Evolutionary conservation across 805 yeast species (phyloP).

Genomic region (Maudiozyma serrabonitensis): DNA sequence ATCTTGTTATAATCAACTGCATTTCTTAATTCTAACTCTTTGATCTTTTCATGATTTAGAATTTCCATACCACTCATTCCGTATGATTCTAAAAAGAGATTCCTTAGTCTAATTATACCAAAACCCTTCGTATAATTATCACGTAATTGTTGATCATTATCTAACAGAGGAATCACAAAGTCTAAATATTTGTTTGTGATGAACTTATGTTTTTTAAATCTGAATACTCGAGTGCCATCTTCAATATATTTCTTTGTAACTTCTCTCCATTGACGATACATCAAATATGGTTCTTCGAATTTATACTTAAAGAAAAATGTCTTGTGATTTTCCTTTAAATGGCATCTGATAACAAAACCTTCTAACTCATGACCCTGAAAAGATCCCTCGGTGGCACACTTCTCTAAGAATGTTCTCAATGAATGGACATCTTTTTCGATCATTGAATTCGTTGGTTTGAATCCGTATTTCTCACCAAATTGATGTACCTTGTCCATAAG

Average conservation of each 20-base stretch:
- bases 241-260: conserved; percentile 54
- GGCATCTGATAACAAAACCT: conserved; percentile 85
- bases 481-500: conserved; percentile 48
- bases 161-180: conserved; percentile 51
- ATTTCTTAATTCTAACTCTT: conserved; percentile 33
- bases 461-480: conserved; percentile 64
- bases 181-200: conserved; percentile 60
- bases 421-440: conserved; percentile 31
- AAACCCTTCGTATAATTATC: conserved; percentile 43
- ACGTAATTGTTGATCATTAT: conserved; percentile 36
- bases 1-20: conserved; percentile 28
- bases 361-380: conserved; percentile 69
- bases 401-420: conserved; percentile 44
- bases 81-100: conserved; percentile 44
- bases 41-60: conserved; percentile 35
- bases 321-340: conserved; percentile 13
- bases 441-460: conserved; percentile 46
- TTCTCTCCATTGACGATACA: conserved; percentile 88
- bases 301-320: conserved; percentile 86
- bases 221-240: conserved; percentile 27
- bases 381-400: conserved; percentile 55
- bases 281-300: conserved; percentile 87
- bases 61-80: conserved; percentile 55
- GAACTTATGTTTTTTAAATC: conserved; percentile 43
- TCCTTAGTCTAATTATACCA: conserved; percentile 68